Evolutionary conservation across 2,329 filamentous ascomycete species (phyloP).

Genomic region (Blumeria hordei): DNA sequence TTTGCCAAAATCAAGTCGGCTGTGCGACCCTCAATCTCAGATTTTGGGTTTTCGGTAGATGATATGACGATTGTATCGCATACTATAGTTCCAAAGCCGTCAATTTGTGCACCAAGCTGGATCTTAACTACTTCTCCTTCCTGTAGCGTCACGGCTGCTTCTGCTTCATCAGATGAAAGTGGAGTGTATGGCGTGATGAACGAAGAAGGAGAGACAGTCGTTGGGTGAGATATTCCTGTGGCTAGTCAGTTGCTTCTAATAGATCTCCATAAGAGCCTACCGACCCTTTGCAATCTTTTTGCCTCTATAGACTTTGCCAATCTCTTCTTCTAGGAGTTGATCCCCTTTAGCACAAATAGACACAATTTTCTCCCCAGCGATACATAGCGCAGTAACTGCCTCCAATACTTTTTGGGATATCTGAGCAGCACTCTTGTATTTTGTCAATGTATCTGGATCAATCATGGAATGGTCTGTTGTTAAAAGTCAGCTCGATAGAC

Average conservation of each 20-base stretch:
- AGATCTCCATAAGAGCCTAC: slow-evolving; percentile 11
- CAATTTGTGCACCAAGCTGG: slow-evolving; percentile 95
- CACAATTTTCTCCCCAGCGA: slow-evolving; percentile 77
- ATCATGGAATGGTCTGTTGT: slow-evolving; percentile 59
- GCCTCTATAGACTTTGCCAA: slow-evolving; percentile 89
- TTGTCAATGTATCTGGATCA: slow-evolving; percentile 88
- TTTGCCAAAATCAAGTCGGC: slow-evolving; percentile 81
- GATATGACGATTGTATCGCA: slow-evolving; percentile 72
- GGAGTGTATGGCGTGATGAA: slow-evolving; percentile 96
- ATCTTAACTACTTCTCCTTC: slow-evolving; percentile 82
- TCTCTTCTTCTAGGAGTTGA: slow-evolving; percentile 79
- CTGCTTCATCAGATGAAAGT: slow-evolving; percentile 60
- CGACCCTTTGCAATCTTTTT: slow-evolving; percentile 87
- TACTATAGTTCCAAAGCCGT: slow-evolving; percentile 88
- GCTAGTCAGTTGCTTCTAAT: slow-evolving; percentile 9
- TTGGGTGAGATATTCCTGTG: slow-evolving; percentile 71
- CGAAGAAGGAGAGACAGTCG: slow-evolving; percentile 78
- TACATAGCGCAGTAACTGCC: slow-evolving; percentile 48
- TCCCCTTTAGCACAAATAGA: slow-evolving; percentile 90
- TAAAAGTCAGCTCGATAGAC: slow-evolving; percentile 4
- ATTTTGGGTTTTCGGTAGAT: slow-evolving; percentile 32
- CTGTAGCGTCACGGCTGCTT: slow-evolving; percentile 60
- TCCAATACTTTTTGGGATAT: slow-evolving; percentile 93
- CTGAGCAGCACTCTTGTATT: slow-evolving; percentile 90
- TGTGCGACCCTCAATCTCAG: slow-evolving; percentile 45